Conservation (phyloP, 2,329 filamentous ascomycete species). For the Talaromyces sp. region DNA sequence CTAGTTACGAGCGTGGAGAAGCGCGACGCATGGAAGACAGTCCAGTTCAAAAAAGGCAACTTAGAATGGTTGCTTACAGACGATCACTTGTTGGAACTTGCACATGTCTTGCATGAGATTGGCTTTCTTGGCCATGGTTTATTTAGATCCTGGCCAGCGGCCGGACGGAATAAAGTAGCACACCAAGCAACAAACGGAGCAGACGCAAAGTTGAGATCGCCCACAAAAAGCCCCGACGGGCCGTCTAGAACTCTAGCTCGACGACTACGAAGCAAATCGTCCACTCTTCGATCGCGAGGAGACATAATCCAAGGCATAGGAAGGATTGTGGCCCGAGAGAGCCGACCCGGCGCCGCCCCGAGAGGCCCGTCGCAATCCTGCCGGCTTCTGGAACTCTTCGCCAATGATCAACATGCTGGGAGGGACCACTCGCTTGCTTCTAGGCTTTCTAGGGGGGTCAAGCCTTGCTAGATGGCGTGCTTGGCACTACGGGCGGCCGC, state of each 20-base stretch:
- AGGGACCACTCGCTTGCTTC: neutral
- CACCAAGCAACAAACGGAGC: neutral
- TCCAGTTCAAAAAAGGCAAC: neutral
- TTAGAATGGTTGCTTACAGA: neutral
- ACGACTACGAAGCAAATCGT: neutral
- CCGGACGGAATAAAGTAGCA: neutral
- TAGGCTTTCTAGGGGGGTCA: neutral
- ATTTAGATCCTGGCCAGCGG: neutral
- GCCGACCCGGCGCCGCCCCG: too few relatives aligned
- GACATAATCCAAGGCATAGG: neutral
- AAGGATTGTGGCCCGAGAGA: neutral
- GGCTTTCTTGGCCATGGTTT: neutral
- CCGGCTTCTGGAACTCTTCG: neutral
- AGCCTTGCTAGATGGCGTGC: neutral
- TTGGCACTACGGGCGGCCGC: neutral
- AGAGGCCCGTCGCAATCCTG: neutral
- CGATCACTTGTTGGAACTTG: neutral
- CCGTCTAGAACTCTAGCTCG: neutral
- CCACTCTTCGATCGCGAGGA: neutral
- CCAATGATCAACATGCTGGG: neutral
- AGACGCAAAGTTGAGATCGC: neutral
- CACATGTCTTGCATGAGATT: neutral
- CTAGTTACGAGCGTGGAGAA: neutral
- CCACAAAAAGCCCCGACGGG: neutral
- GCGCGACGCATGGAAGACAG: neutral